Percentiles rank a stretch among this genome's conserved stretches.
Evolutionary conservation across 306 rosid species (phyloP).

Genomic region (Elaeagnus macrophylla): DNA sequence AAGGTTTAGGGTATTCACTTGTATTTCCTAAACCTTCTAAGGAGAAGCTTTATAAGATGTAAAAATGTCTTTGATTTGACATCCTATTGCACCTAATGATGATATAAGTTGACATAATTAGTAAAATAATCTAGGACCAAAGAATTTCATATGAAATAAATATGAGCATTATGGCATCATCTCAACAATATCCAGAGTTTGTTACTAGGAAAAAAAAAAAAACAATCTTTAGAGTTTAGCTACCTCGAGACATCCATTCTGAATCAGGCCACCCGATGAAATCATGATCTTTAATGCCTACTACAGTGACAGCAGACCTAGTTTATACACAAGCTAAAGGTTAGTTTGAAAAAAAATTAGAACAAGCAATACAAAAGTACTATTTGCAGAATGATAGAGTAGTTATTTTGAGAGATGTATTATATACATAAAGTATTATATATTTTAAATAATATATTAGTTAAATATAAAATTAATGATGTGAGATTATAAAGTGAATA

Average conservation of each 20-base stretch:
- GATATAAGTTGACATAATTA: conserved; percentile 3
- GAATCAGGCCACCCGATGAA: conserved; percentile 53
- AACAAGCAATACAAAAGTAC: too few relatives aligned
- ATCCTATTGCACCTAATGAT: conserved; percentile 62
- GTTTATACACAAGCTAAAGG: background rate
- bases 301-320: conserved; percentile 47
- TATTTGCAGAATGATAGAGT: too few relatives aligned
- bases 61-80: conserved; percentile 6
- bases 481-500: too few relatives aligned
- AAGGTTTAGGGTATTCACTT: too few relatives aligned
- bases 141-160: background rate
- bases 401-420: too few relatives aligned
- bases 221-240: background rate
- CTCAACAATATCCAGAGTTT: too few relatives aligned
- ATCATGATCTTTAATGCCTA: conserved; percentile 44
- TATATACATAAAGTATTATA: too few relatives aligned
- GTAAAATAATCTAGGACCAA: conserved; percentile 2
- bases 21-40: conserved; percentile 67
- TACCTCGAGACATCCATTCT: conserved; percentile 71
- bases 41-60: conserved; percentile 54
- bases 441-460: too few relatives aligned
- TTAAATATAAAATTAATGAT: too few relatives aligned
- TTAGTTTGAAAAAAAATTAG: too few relatives aligned
- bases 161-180: too few relatives aligned
- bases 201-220: background rate